Percentiles rank a stretch among this genome's conserved stretches.
Evolutionary conservation across 2,329 filamentous ascomycete genomes (phyloP).

Genomic region (Fusarium circinatum): DNA sequence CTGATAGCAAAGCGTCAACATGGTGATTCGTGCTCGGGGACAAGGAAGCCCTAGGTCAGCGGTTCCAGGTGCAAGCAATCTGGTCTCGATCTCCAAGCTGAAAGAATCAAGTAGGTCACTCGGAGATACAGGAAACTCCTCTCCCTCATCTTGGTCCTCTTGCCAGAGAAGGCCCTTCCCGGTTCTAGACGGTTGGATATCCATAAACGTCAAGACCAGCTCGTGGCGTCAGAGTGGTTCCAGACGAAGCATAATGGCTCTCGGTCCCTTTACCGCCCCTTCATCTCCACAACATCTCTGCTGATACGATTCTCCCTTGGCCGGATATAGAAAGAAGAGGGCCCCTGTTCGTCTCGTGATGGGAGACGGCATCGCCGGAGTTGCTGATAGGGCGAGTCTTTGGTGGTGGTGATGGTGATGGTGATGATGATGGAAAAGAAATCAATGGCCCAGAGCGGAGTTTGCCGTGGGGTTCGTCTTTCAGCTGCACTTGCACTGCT

Average conservation of each 20-base stretch:
- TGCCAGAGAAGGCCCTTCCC: not conserved
- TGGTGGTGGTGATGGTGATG: not conserved
- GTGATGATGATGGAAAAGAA: constrained; percentile 1
- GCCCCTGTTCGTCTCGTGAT: not conserved
- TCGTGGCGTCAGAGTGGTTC: constrained; percentile 14
- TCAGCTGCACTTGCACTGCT: not conserved
- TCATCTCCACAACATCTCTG: constrained; percentile 13
- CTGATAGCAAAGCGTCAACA: not conserved
- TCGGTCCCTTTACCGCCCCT: not conserved
- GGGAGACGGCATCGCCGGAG: not conserved
- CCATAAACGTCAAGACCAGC: not conserved
- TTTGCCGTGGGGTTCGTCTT: not conserved
- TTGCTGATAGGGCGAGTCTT: not conserved
- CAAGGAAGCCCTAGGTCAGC: not conserved
- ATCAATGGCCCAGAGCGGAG: not conserved
- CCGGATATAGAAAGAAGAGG: constrained; percentile 24
- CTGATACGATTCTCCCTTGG: not conserved
- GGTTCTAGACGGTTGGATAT: not conserved
- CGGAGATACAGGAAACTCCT: not conserved
- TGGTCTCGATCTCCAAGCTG: not conserved
- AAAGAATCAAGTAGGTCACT: not conserved
- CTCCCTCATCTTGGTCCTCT: not conserved
- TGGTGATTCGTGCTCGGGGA: not conserved
- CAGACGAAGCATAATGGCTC: not conserved
- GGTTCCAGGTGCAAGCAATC: not conserved